phyloP scores from a whole-genome alignment of 352 stramenopile genomes.

The Hyaloperonospora arabidopsidis region DNA sequence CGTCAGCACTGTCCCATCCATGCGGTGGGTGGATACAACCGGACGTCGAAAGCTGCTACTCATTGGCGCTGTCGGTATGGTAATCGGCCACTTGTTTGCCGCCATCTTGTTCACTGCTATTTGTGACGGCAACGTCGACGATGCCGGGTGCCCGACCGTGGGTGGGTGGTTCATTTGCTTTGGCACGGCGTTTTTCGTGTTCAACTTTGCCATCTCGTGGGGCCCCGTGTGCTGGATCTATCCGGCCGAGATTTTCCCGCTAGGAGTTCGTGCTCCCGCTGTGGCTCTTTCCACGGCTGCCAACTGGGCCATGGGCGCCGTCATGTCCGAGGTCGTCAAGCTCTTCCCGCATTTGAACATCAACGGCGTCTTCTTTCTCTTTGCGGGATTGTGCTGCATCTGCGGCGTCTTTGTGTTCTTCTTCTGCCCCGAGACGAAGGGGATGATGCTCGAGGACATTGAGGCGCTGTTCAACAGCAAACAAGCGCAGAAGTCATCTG shows the following conservation, averaged over 20 bases:
- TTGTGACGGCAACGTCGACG: constrained; percentile 3
- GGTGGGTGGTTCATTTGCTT: constrained; percentile 11
- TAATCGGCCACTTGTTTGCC: constrained; percentile 5
- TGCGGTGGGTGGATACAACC: constrained; percentile 6
- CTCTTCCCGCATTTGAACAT: constrained; percentile 29
- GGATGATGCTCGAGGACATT: constrained; percentile 41
- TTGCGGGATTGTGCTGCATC: constrained; percentile 34
- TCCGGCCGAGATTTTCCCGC: constrained; percentile 6
- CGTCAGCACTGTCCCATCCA: constrained; percentile 8
- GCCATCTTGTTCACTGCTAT: constrained; percentile 11
- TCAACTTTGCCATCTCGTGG: constrained; percentile 12
- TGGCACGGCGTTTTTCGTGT: constrained; percentile 9
- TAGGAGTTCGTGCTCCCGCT: constrained; percentile 4
- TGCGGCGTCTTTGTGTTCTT: constrained; percentile 34
- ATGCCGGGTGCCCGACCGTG: constrained; percentile 4
- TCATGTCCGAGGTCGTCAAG: constrained; percentile 25
- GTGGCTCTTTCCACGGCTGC: constrained; percentile 7
- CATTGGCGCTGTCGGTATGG: constrained; percentile 11
- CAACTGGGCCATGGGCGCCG: constrained; percentile 24
- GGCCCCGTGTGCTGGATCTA: constrained; percentile 11
- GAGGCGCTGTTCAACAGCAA: constrained; percentile 28
- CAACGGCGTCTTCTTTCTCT: constrained; percentile 52
- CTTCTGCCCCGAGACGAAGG: constrained; percentile 36
- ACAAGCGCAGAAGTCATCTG: constrained; percentile 1
- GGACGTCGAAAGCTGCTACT: constrained; percentile 7